Base-by-base conservation (phyloP, 768 basidiomycete species). In the Rhizopogon vesiculosus region DNA sequence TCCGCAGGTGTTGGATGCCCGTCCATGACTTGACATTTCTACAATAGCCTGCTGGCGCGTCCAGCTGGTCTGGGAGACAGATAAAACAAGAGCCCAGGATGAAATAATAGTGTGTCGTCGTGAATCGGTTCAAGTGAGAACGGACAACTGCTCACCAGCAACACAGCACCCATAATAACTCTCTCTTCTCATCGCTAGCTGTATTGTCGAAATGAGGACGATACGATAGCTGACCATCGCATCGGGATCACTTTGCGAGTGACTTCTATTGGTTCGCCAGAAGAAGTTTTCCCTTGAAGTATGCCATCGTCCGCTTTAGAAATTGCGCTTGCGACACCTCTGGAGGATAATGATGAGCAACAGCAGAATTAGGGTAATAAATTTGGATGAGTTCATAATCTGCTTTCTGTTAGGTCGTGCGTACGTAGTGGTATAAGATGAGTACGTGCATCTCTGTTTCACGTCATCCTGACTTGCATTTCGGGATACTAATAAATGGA, bases 311-410 rank as follows among this genome's bases (percentile, higher is more conserved):
- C 91, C 12, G 89, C 88, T 15, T 77, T 67, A 28, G 85, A 61
- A 91, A 91, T 10, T 81, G 84, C 7, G 78, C 74, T 61, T 88
- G 85, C 3, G 81, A 80, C 3, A 76, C 65, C 15, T 80, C 79
- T 0, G 79, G 62, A 7, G 83, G 69, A 55, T 69, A 69, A 3
- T 65, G 65, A 5, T 76, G 74, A 19, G 73, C 73, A 19, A 72
- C 45, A 22, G 76, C 73, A 42, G 86, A 85, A 67, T 91, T 89
- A 3, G 89, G 89, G 66, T 91, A 89, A 67, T 91, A 89, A 55
- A 89, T 76, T 41, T 84, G 78, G 33, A 91, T 89, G 44, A 91
- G 87, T 59, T 90, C 89, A 63, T 83, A 89, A 68, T 91, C 89
- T 91, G 60, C 15, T 29, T 38, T 35, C 19, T 5, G 46, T 49